phyloP scores from a whole-genome alignment of 164 flowering plant genomes.

The Euptelea pleiosperma region DNA sequence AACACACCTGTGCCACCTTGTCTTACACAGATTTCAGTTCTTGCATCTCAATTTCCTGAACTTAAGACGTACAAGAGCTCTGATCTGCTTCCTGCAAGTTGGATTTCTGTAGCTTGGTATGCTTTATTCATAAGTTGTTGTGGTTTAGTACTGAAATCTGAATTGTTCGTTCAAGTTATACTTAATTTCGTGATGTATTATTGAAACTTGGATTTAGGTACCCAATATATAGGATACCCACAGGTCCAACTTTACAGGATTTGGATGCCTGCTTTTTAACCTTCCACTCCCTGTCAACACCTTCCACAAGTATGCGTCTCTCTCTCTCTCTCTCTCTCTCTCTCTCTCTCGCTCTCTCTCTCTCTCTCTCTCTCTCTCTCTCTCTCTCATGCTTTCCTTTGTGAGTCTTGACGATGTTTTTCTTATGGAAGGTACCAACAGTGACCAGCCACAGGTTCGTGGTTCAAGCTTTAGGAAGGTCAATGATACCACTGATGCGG shows the following conservation, averaged over 20 bases:
- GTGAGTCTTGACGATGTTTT: constrained; percentile 6
- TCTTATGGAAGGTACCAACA: constrained; percentile 22
- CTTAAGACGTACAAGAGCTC: constrained; percentile 53
- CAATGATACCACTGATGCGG: constrained; percentile 17
- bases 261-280: constrained; percentile 72
- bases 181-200: constrained; percentile 23
- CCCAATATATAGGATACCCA: constrained; percentile 86
- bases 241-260: constrained; percentile 59
- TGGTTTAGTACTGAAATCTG: constrained; percentile 1
- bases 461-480: constrained; percentile 22
- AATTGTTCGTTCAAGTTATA: constrained; percentile 31
- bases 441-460: constrained; percentile 20
- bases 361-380: constrained; percentile 2
- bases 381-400: no score
- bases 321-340: constrained; percentile 19
- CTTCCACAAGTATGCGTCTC: constrained; percentile 33
- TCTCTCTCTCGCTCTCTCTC: constrained; percentile 12
- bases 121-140: constrained; percentile 4
- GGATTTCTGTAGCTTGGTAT: constrained; percentile 85
- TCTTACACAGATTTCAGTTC: constrained; percentile 42
- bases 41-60: constrained; percentile 52
- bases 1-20: constrained; percentile 13
- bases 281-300: constrained; percentile 61
- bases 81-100: constrained; percentile 68
- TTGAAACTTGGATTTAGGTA: constrained; percentile 45